These are phyloP conservation scores for Fraxinus angustifolia DNA, from an alignment of 305 asterid genomes.

Conservation along the genomic window DNA sequence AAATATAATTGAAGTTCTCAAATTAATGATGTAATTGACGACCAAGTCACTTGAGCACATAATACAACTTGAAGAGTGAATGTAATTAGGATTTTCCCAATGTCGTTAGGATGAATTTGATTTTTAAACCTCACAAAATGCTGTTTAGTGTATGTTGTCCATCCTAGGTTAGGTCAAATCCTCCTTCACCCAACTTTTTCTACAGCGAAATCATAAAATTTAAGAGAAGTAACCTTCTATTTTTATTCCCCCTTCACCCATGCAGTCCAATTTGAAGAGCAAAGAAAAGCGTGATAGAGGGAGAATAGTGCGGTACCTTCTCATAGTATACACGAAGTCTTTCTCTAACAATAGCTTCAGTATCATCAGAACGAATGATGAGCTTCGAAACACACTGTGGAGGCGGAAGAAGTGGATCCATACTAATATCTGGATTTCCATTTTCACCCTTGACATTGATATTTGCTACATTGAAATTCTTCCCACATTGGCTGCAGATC, in stretches of 20 bases:
- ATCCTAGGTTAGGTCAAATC: not conserved
- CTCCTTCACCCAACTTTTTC: not conserved
- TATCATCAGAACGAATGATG: slow-evolving; percentile 86
- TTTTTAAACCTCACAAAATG: not conserved
- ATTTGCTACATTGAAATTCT: slow-evolving; percentile 84
- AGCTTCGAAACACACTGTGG: slow-evolving; percentile 75
- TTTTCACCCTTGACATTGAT: slow-evolving; percentile 78
- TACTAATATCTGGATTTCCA: slow-evolving; percentile 74
- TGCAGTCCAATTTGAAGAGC: not conserved
- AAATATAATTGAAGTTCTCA: not conserved
- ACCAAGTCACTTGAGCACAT: not conserved
- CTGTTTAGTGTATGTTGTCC: not conserved
- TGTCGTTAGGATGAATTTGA: not conserved
- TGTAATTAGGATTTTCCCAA: not conserved
- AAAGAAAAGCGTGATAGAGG: not conserved
- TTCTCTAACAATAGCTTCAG: slow-evolving; percentile 72
- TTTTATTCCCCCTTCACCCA: not conserved
- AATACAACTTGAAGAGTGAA: not conserved
- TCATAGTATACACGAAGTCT: slow-evolving; percentile 73
- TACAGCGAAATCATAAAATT: not conserved
- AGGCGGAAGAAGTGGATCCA: slow-evolving; percentile 94
- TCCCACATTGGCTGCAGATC: slow-evolving; percentile 84
- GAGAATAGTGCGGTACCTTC: slow-evolving; percentile 50
- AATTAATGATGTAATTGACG: not conserved
- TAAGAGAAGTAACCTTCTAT: not conserved